These are phyloP conservation scores for Plenodomus tracheiphilus DNA, from an alignment of 2,329 filamentous ascomycete species.

Conservation along the genomic window DNA sequence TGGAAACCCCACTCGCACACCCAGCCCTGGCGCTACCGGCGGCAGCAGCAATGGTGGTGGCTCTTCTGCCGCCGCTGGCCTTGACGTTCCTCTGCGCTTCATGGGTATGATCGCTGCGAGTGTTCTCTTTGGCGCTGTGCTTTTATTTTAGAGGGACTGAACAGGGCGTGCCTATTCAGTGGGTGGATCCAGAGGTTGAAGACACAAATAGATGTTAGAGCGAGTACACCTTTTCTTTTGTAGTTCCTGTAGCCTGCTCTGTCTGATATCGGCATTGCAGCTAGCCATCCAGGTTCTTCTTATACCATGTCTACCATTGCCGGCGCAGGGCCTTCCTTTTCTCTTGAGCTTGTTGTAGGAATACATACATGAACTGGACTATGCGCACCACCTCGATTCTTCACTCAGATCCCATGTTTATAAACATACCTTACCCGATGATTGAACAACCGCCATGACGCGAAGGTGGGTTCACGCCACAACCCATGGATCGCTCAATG, in stretches of 20 bases:
- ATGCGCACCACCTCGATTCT: neutral
- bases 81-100: constrained; percentile 35
- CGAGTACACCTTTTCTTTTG: constrained; percentile 4
- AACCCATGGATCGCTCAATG: neutral
- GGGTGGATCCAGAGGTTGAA: constrained; percentile 2
- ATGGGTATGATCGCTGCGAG: constrained; percentile 36
- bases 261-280: constrained; percentile 1
- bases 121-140: constrained; percentile 35
- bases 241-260: constrained; percentile 5
- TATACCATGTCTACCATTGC: constrained; percentile 13
- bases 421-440: too few relatives aligned
- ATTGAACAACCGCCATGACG: too few relatives aligned
- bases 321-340: constrained; percentile 7
- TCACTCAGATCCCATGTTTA: neutral
- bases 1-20: constrained; percentile 30
- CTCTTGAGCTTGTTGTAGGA: constrained; percentile 5
- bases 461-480: neutral
- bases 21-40: constrained; percentile 11
- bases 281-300: neutral
- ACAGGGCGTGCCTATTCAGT: neutral
- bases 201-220: constrained; percentile 7
- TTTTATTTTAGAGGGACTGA: constrained; percentile 31
- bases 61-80: constrained; percentile 22
- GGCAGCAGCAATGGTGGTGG: constrained; percentile 8
- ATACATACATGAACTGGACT: constrained; percentile 7